Percentiles rank a stretch among this genome's conserved stretches.
Conservation (phyloP, 352 stramenopile genomes). For the Phytophthora sp. region DNA sequence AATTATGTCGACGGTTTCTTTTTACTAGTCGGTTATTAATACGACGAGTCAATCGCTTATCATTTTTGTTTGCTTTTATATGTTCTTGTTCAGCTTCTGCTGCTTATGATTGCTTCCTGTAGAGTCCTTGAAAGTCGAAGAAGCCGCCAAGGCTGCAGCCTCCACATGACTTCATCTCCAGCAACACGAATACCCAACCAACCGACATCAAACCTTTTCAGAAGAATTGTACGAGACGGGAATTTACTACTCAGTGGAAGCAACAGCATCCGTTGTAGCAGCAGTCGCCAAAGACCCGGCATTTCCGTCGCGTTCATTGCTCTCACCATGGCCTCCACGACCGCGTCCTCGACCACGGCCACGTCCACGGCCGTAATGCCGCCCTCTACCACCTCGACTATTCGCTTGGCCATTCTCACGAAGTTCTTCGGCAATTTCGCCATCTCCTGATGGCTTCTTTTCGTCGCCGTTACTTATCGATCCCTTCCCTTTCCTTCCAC, state of each 20-base stretch:
- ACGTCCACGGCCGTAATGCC: conserved; percentile 36
- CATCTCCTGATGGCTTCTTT: conserved; percentile 18
- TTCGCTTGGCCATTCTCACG: conserved; percentile 29
- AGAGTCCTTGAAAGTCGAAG: conserved; percentile 1
- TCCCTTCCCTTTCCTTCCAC: conserved; percentile 33
- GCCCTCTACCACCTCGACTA: conserved; percentile 28
- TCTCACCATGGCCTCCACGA: conserved; percentile 25
- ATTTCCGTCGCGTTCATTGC: conserved; percentile 22
- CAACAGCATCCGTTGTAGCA: conserved; percentile 11
- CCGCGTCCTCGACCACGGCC: conserved; percentile 41
- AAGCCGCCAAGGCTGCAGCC: not conserved
- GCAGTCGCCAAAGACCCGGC: not conserved
- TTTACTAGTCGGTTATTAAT: not conserved
- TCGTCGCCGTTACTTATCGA: conserved; percentile 27
- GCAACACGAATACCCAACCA: conserved; percentile 25
- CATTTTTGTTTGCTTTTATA: conserved; percentile 42
- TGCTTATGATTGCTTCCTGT: conserved; percentile 3
- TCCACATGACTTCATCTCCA: conserved; percentile 23
- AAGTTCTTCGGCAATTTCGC: conserved; percentile 7
- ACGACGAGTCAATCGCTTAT: conserved; percentile 17
- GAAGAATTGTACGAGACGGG: conserved; percentile 17
- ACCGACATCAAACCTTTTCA: conserved; percentile 33
- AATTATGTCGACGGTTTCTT: no score
- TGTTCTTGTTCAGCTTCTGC: conserved; percentile 20
- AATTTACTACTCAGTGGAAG: conserved; percentile 21